Conservation (phyloP, 805 yeast species). For the Yamadazyma kitorensis region DNA sequence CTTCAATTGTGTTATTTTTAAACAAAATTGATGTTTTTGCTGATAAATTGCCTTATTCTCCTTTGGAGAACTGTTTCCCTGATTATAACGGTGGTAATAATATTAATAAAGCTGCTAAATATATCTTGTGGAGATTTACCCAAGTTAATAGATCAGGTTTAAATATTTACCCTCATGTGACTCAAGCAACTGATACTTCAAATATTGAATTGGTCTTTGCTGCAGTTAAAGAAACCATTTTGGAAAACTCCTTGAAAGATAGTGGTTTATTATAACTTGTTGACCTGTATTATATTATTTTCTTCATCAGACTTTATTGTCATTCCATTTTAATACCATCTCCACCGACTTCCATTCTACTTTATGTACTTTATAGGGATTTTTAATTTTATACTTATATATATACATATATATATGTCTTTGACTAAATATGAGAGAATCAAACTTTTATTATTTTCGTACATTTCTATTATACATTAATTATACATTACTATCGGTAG, state of each 20-base stretch:
- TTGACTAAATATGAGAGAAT: too few species aligned
- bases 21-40: conserved; percentile 90
- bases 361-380: too few species aligned
- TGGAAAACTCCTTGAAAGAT: conserved; percentile 73
- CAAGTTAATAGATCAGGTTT: conserved; percentile 80
- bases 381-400: too few species aligned
- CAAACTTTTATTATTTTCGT: too few species aligned
- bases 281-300: too few species aligned
- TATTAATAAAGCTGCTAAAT: conserved; percentile 86
- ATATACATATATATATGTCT: too few species aligned
- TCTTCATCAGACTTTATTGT: too few species aligned
- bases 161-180: conserved; percentile 83
- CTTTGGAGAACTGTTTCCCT: conserved; percentile 79
- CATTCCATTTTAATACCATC: too few species aligned
- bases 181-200: conserved; percentile 92
- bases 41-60: conserved; percentile 77
- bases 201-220: conserved; percentile 84
- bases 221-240: conserved; percentile 75
- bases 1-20: conserved; percentile 80
- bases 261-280: conserved; percentile 58
- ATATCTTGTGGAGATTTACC: conserved; percentile 85
- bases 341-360: too few species aligned
- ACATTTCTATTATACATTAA: conserved; percentile 11
- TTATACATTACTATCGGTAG: conserved; percentile 7
- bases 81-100: conserved; percentile 91